Evolutionary conservation across 2,329 filamentous ascomycete genomes (phyloP).

Genomic region (Epichloe scottii): DNA sequence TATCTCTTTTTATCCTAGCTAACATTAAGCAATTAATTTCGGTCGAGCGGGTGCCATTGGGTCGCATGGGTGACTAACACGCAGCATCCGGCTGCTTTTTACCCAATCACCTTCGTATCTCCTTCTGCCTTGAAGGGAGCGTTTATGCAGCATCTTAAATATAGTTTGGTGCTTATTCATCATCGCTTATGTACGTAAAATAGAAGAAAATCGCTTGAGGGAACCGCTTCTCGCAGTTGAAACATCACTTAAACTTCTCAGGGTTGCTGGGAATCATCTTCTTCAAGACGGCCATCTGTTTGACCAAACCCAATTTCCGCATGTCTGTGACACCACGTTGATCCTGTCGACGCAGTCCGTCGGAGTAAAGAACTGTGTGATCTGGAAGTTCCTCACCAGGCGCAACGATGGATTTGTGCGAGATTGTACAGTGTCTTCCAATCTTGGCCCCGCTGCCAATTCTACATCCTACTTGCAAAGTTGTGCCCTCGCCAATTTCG

Average conservation of each 20-base stretch:
- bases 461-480: slow-evolving; percentile 46
- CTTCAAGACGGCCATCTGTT: slow-evolving; percentile 55
- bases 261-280: slow-evolving; percentile 55
- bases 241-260: slow-evolving; percentile 31
- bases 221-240: not conserved
- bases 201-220: not conserved
- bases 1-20: too few species aligned
- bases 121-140: too few species aligned
- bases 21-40: too few species aligned
- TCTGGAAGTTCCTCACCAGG: slow-evolving; percentile 49
- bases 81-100: too few species aligned
- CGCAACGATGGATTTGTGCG: slow-evolving; percentile 46
- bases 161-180: too few species aligned
- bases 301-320: slow-evolving; percentile 49
- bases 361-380: slow-evolving; percentile 57
- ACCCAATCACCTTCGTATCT: too few species aligned
- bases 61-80: too few species aligned
- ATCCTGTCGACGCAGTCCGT: slow-evolving; percentile 45
- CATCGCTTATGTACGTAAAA: not conserved
- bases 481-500: slow-evolving; percentile 46
- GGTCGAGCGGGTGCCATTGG: too few species aligned
- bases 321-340: slow-evolving; percentile 48
- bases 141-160: too few species aligned
- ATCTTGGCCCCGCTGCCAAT: slow-evolving; percentile 48
- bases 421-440: slow-evolving; percentile 60